These are phyloP conservation scores for Favolaschia claudopus DNA, from an alignment of 768 basidiomycete species.

Conservation along the genomic window DNA sequence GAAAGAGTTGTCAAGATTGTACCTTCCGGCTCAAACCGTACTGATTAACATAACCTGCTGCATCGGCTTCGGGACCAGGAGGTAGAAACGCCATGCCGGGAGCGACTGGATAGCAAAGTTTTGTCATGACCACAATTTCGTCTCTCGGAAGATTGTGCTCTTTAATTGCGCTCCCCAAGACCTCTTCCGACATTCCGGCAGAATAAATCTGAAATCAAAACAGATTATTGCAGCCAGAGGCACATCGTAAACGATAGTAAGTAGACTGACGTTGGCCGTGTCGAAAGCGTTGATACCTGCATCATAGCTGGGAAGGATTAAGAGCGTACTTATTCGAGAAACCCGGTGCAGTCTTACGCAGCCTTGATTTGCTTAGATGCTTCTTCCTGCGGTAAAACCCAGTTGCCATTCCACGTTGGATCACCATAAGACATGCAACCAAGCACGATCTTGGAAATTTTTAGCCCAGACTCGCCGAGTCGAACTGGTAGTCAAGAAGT, in stretches of 20 bases:
- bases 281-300: conserved; percentile 46
- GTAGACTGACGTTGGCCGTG: conserved; percentile 27
- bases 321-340: no score
- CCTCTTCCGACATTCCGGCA: conserved; percentile 48
- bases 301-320: conserved; percentile 32
- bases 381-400: conserved; percentile 9
- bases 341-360: conserved; percentile 29
- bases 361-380: conserved; percentile 17
- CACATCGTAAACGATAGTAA: not conserved
- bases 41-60: conserved; percentile 51
- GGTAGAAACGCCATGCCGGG: conserved; percentile 51
- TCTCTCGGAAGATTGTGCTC: conserved; percentile 45
- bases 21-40: conserved; percentile 55
- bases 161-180: conserved; percentile 50
- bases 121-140: conserved; percentile 52
- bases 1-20: not conserved
- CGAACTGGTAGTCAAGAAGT: not conserved
- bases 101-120: conserved; percentile 50
- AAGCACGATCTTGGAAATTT: conserved; percentile 11
- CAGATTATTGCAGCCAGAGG: not conserved
- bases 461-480: not conserved
- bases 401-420: conserved; percentile 5
- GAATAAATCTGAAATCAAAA: no score
- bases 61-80: conserved; percentile 41
- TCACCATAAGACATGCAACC: conserved; percentile 19